Percentiles rank a stretch among this genome's conserved stretches.
Evolutionary conservation across 2,329 filamentous ascomycete species (phyloP).

Genomic region (Parafenestella ontariensis): DNA sequence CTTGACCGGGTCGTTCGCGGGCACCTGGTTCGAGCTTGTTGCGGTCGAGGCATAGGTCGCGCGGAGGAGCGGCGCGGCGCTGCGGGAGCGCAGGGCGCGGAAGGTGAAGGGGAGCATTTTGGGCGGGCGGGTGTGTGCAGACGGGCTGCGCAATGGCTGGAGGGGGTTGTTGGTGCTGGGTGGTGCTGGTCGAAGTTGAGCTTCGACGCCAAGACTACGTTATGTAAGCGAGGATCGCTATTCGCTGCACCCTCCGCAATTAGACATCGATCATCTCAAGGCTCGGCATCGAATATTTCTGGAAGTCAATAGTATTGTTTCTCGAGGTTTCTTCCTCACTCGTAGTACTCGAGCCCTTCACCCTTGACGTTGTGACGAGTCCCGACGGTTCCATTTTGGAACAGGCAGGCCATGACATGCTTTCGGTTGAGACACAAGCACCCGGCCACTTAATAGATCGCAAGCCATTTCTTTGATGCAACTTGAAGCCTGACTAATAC

Average conservation of each 20-base stretch:
- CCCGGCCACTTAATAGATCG: background rate
- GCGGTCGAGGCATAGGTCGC: slow-evolving; percentile 30
- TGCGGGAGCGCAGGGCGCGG: slow-evolving; percentile 39
- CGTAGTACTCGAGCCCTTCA: background rate
- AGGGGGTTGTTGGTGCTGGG: background rate
- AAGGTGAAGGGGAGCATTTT: slow-evolving; percentile 38
- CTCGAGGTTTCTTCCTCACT: too few species aligned
- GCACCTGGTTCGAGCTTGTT: slow-evolving; percentile 64
- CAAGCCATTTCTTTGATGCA: background rate
- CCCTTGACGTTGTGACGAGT: background rate
- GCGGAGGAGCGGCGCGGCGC: slow-evolving; percentile 31
- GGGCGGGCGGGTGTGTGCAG: slow-evolving; percentile 12
- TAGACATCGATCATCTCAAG: background rate
- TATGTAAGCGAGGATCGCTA: slow-evolving; percentile 11
- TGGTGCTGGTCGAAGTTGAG: slow-evolving; percentile 19
- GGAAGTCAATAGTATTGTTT: too few species aligned
- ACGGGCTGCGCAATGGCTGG: slow-evolving; percentile 26
- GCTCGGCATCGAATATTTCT: background rate
- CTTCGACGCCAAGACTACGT: slow-evolving; percentile 17
- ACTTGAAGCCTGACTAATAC: background rate
- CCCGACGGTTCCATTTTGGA: background rate
- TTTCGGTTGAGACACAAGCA: background rate
- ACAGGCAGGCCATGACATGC: background rate
- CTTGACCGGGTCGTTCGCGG: slow-evolving; percentile 69
- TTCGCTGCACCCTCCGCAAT: background rate